These are phyloP conservation scores for Clarireedia monteithiana DNA, from an alignment of 2,329 filamentous ascomycete species.

Conservation along the genomic window DNA sequence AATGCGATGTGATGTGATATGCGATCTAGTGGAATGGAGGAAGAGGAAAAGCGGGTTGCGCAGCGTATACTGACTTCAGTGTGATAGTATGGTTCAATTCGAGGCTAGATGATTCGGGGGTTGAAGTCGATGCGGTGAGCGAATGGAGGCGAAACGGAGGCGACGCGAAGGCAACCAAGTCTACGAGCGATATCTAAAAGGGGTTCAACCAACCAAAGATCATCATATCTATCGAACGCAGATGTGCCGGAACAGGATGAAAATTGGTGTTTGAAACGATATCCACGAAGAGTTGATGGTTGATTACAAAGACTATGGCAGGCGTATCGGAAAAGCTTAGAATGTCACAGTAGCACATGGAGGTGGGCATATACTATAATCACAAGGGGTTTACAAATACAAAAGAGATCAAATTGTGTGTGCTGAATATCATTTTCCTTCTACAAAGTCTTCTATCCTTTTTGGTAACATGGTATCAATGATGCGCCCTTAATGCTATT, in stretches of 20 bases:
- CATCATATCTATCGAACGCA: too few species aligned
- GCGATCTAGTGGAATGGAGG: background rate
- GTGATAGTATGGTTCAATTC: slow-evolving; percentile 88
- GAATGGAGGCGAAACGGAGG: background rate
- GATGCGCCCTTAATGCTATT: slow-evolving; percentile 27
- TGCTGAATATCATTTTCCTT: background rate
- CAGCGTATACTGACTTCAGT: slow-evolving; percentile 9
- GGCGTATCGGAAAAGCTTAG: slow-evolving; percentile 8
- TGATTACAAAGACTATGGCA: background rate
- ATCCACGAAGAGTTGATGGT: too few species aligned
- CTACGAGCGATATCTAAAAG: too few species aligned
- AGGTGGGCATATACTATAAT: background rate
- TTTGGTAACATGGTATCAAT: slow-evolving; percentile 6
- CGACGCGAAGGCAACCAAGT: too few species aligned
- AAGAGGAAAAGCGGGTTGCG: background rate
- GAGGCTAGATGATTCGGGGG: slow-evolving; percentile 62
- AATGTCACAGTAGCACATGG: slow-evolving; percentile 1
- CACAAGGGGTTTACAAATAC: too few species aligned
- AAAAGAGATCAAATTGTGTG: background rate
- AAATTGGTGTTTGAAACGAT: too few species aligned
- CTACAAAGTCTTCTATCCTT: background rate
- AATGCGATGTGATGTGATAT: too few species aligned
- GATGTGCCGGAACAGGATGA: too few species aligned
- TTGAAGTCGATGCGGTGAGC: background rate
- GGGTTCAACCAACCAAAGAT: too few species aligned